Evolutionary conservation across 2,329 filamentous ascomycete genomes (phyloP), one percentile per base, ranked within the genome.

Genomic region (Cladobotryum protrusum): DNA sequence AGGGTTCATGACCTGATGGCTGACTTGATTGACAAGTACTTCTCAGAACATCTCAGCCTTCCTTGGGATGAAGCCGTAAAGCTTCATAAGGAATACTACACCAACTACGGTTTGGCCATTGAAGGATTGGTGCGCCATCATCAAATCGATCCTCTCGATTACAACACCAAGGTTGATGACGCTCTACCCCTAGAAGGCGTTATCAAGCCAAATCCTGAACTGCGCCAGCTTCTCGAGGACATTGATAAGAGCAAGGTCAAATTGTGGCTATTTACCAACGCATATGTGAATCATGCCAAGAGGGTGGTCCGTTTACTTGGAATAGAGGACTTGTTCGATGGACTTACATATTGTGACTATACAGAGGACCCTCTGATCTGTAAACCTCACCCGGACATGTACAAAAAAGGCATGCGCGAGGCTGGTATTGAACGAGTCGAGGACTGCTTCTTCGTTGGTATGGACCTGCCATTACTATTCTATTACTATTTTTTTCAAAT

Each of bases 291-390:
- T 33, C 93, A 99, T 62, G 93, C 83, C 32, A 84, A 81, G 62
- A 74, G 90, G 39, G 93, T 99, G 0, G 82, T 96, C 12, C 82
- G 78, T 53, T 72, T 99, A 17, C 75, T 99, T 2, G 84, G 80
- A 2, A 75, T 99, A 19, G 90, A 95, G 2, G 89, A 96, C 64
- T 72, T 92, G 20, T 99, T 99, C 63, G 92, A 97, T 55, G 93
- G 93, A 7, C 82, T 97, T 54, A 99, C 93, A 0, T 99, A 83
- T 67, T 99, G 95, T 64, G 89, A 99, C 68, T 99, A 99, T 68
- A 77, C 74, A 11, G 71, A 78, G 14, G 72, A 81, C 39, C 85
- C 81, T 5, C 76, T 99, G 54, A 70, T 95, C 43, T 96, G 93
- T 73, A 99, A 99, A 67, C 93, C 93, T 3, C 79, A 87, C 50